Percentiles rank a stretch among this genome's conserved stretches.
These are phyloP conservation scores for Pyrus bretschneideri DNA, from an alignment of 306 rosid genomes.

Conservation along the genomic window DNA sequence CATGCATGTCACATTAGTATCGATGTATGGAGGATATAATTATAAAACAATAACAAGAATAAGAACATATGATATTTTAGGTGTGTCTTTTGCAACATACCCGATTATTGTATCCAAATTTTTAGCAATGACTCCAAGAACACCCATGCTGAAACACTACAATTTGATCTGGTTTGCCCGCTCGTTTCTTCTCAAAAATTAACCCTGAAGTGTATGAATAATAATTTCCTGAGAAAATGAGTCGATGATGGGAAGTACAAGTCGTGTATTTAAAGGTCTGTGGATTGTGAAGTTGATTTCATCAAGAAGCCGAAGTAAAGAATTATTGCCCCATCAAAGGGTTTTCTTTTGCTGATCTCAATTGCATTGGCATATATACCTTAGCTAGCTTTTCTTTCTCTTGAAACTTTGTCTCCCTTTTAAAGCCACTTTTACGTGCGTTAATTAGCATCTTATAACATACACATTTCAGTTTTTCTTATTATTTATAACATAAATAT, in stretches of 20 bases:
- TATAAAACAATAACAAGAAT: neutral
- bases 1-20: neutral
- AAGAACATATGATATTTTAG: neutral
- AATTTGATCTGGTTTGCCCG: neutral
- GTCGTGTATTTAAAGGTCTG: neutral
- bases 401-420: neutral
- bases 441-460: neutral
- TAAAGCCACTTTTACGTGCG: neutral
- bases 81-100: conserved; percentile 14
- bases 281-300: neutral
- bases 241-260: neutral
- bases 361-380: neutral
- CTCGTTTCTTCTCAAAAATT: neutral
- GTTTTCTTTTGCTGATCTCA: conserved; percentile 41
- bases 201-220: neutral
- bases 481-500: neutral
- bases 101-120: conserved; percentile 65
- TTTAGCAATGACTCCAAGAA: conserved; percentile 59
- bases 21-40: neutral
- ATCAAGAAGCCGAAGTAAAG: conserved; percentile 35
- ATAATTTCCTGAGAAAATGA: neutral
- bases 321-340: conserved; percentile 24
- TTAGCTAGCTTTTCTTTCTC: conserved; percentile 1
- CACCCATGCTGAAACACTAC: conserved; percentile 30
- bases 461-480: neutral